phyloP scores from a whole-genome alignment of 495 filamentous ascomycete genomes.

The Amniculicola lignicola region DNA sequence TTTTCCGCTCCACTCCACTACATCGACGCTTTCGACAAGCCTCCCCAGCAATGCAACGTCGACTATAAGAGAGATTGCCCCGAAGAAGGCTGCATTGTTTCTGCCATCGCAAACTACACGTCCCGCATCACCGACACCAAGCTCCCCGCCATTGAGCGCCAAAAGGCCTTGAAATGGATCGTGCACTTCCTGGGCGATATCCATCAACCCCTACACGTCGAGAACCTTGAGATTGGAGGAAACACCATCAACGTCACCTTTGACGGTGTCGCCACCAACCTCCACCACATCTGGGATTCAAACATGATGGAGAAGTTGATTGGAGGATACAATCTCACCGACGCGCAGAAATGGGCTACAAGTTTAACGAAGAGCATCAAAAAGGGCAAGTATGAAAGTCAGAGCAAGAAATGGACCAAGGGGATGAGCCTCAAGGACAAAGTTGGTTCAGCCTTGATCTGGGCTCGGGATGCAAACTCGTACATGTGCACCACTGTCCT shows the following conservation, averaged over 20 bases:
- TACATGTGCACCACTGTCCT: slow-evolving; percentile 62
- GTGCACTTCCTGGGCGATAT: slow-evolving; percentile 64
- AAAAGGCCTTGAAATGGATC: slow-evolving; percentile 59
- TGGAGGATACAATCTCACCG: slow-evolving; percentile 49
- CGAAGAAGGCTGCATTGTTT: slow-evolving; percentile 60
- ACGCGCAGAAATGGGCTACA: slow-evolving; percentile 53
- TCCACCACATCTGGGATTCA: slow-evolving; percentile 64
- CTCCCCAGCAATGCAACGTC: slow-evolving; percentile 58
- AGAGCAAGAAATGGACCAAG: slow-evolving; percentile 47
- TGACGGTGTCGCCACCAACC: slow-evolving; percentile 39
- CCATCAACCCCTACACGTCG: slow-evolving; percentile 63
- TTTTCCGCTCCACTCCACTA: slow-evolving; percentile 63
- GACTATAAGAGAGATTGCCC: slow-evolving; percentile 60
- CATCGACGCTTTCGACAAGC: slow-evolving; percentile 67
- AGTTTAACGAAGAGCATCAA: slow-evolving; percentile 52
- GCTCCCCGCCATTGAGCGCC: slow-evolving; percentile 42
- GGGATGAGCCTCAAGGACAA: slow-evolving; percentile 52
- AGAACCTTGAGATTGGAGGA: slow-evolving; percentile 57
- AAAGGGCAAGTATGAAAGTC: slow-evolving; percentile 48
- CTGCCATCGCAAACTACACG: slow-evolving; percentile 56
- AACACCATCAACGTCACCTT: slow-evolving; percentile 60
- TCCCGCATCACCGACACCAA: slow-evolving; percentile 45
- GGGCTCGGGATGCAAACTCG: slow-evolving; percentile 60
- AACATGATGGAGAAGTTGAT: slow-evolving; percentile 59
- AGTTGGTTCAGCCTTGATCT: slow-evolving; percentile 51